Conservation (phyloP, 306 rosid genomes). For the Hippophae gyantsensis region DNA sequence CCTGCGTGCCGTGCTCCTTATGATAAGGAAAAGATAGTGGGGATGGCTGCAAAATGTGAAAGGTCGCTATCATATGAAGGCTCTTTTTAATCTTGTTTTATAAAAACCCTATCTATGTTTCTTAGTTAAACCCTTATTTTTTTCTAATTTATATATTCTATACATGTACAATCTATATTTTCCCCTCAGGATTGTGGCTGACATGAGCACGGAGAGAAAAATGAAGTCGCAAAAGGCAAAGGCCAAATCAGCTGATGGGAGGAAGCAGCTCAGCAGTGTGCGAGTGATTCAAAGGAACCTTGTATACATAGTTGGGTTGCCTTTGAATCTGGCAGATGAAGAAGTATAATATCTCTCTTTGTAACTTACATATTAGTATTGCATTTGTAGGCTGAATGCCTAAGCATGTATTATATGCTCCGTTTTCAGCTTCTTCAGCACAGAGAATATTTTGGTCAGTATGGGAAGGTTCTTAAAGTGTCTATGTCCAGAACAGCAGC, state of each 20-base stretch:
- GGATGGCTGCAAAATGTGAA: slow-evolving; percentile 82
- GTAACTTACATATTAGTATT: slow-evolving; percentile 5
- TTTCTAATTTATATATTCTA: no score
- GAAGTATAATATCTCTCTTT: slow-evolving; percentile 45
- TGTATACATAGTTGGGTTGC: slow-evolving; percentile 90
- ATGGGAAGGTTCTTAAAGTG: slow-evolving; percentile 95
- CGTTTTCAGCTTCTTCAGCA: slow-evolving; percentile 71
- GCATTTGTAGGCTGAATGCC: background rate
- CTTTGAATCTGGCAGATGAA: slow-evolving; percentile 72
- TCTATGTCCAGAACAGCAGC: slow-evolving; percentile 96
- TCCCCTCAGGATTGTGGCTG: slow-evolving; percentile 30
- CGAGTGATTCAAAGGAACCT: slow-evolving; percentile 98
- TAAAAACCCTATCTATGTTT: no score
- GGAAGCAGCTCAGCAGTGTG: slow-evolving; percentile 93
- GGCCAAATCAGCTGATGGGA: slow-evolving; percentile 73
- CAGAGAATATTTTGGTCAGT: slow-evolving; percentile 90
- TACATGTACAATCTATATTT: background rate
- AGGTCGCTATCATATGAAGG: slow-evolving; percentile 37
- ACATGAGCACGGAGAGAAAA: slow-evolving; percentile 62
- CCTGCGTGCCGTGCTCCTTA: slow-evolving; percentile 92
- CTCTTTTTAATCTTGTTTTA: background rate
- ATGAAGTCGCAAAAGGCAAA: slow-evolving; percentile 72
- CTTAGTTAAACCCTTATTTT: no score
- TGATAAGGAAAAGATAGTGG: slow-evolving; percentile 94
- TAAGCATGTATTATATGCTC: background rate